Evolutionary conservation across 768 basidiomycete species (phyloP).

Genomic region (Calocybe gangraenosa): DNA sequence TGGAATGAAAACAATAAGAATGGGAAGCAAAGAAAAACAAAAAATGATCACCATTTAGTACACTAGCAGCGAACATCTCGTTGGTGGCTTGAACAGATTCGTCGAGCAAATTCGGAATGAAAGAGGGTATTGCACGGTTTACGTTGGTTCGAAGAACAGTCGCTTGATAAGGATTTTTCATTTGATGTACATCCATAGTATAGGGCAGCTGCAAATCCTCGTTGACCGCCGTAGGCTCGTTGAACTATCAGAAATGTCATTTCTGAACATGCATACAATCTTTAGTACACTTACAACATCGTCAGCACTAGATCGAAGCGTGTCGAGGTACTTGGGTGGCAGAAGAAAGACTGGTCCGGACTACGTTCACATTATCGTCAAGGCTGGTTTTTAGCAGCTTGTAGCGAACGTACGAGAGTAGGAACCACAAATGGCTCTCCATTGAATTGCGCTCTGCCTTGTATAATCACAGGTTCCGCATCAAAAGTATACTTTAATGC

Average conservation of each 20-base stretch:
- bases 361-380: constrained; percentile 13
- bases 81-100: constrained; percentile 28
- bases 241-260: constrained; percentile 22
- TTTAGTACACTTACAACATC: constrained; percentile 22
- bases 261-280: neutral
- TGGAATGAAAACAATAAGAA: neutral
- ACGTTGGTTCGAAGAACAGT: constrained; percentile 30
- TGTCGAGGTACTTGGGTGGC: constrained; percentile 26
- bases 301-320: constrained; percentile 28
- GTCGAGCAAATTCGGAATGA: constrained; percentile 32
- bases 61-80: constrained; percentile 21
- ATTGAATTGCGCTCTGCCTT: constrained; percentile 25
- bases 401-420: constrained; percentile 22
- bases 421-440: constrained; percentile 30
- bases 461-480: constrained; percentile 23
- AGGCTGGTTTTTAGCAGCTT: too few species aligned
- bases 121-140: constrained; percentile 30
- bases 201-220: constrained; percentile 32
- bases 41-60: constrained; percentile 11
- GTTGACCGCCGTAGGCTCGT: constrained; percentile 28
- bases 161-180: constrained; percentile 31
- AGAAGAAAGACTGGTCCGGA: constrained; percentile 31
- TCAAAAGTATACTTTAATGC: constrained; percentile 30
- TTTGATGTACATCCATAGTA: constrained; percentile 32
- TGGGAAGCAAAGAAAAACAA: neutral